phyloP scores from a whole-genome alignment of 1,139 yeast genomes.

The Yamadazyma triangularis region DNA sequence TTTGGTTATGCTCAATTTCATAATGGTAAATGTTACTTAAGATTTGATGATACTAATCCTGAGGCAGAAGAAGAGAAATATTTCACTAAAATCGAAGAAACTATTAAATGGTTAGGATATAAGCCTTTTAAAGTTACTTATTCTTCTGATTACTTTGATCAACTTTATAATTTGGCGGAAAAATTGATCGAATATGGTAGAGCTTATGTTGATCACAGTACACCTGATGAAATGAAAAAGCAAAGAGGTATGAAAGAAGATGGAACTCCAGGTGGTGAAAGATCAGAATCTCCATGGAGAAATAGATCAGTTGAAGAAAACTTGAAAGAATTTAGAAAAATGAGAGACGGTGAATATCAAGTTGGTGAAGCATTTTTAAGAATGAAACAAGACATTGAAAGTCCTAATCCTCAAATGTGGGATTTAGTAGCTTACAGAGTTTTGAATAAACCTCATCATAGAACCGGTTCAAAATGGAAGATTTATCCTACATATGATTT shows the following conservation, averaged over 20 bases:
- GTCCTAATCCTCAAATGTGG: constrained; percentile 99
- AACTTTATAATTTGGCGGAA: constrained; percentile 84
- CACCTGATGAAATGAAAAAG: constrained; percentile 84
- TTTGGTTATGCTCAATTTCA: constrained; percentile 89
- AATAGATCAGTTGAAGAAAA: constrained; percentile 66
- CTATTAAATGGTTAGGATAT: constrained; percentile 92
- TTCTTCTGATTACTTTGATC: constrained; percentile 92
- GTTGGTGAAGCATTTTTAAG: constrained; percentile 93
- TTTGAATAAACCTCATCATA: constrained; percentile 84
- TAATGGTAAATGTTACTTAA: constrained; percentile 81
- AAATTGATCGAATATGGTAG: constrained; percentile 60
- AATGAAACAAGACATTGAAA: constrained; percentile 91
- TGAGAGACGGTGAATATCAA: constrained; percentile 84
- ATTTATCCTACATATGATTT: constrained; percentile 98
- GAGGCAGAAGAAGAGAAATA: constrained; percentile 96
- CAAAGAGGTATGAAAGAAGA: constrained; percentile 89
- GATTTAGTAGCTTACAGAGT: constrained; percentile 98
- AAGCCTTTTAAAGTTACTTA: constrained; percentile 90
- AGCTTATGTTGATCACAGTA: constrained; percentile 93
- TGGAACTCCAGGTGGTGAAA: constrained; percentile 90
- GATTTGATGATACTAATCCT: constrained; percentile 98
- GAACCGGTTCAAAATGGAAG: constrained; percentile 96
- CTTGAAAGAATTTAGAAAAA: constrained; percentile 74
- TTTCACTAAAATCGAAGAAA: constrained; percentile 76
- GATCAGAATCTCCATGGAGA: constrained; percentile 80